Conservation (phyloP, 768 basidiomycete genomes). For the Suillus brevipes region DNA sequence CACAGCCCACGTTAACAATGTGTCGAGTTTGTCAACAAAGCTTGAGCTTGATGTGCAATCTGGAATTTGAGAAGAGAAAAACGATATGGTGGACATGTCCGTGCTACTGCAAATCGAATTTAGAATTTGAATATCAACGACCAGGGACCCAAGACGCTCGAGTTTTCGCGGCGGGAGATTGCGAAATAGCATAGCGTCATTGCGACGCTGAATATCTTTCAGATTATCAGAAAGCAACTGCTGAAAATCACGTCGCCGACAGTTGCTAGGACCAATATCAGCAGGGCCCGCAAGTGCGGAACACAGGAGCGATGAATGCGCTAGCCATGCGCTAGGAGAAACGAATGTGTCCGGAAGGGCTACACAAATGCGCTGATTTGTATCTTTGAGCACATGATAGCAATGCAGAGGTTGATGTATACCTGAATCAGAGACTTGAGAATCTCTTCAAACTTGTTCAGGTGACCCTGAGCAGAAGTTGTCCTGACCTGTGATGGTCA, state of each 20-base stretch:
- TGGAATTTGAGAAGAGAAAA: slow-evolving; percentile 50
- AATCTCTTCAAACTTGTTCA: slow-evolving; percentile 51
- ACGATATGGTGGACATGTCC: slow-evolving; percentile 55
- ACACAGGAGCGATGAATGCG: slow-evolving; percentile 42
- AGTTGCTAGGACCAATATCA: slow-evolving; percentile 29
- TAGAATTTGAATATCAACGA: slow-evolving; percentile 61
- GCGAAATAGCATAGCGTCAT: slow-evolving; percentile 78
- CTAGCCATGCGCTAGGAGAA: slow-evolving; percentile 67
- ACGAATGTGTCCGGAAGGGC: slow-evolving; percentile 73
- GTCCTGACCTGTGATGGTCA: slow-evolving; percentile 47
- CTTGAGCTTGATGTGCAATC: slow-evolving; percentile 37
- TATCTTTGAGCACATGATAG: slow-evolving; percentile 12
- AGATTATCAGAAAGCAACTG: slow-evolving; percentile 57
- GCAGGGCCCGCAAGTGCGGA: slow-evolving; percentile 45
- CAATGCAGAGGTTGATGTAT: slow-evolving; percentile 14
- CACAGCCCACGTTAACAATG: slow-evolving; percentile 78
- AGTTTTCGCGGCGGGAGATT: slow-evolving; percentile 63
- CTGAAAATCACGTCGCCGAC: slow-evolving; percentile 43
- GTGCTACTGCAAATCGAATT: slow-evolving; percentile 74
- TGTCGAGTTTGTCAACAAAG: slow-evolving; percentile 71
- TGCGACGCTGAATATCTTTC: slow-evolving; percentile 70
- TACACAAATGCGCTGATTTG: slow-evolving; percentile 62
- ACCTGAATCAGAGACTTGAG: slow-evolving; percentile 66
- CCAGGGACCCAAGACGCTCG: slow-evolving; percentile 61
- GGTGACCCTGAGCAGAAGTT: slow-evolving; percentile 54